These are phyloP conservation scores for Diaporthe batatas DNA, from an alignment of 2,329 filamentous ascomycete genomes.

Conservation along the genomic window DNA sequence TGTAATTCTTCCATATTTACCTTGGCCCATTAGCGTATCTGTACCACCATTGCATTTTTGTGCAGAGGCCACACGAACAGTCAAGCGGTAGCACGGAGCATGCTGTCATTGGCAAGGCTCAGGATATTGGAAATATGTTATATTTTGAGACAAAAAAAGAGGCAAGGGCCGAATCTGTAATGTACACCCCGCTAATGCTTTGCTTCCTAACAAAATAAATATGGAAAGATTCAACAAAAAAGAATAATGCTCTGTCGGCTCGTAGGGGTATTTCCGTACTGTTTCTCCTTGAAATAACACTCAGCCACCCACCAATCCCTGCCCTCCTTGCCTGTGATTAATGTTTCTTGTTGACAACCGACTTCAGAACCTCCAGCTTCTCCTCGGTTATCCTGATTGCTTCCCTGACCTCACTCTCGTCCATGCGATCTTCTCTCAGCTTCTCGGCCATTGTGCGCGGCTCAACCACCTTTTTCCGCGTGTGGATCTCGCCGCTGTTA, in stretches of 20 bases:
- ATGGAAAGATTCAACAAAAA: conserved; percentile 14
- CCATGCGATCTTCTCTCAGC: conserved; percentile 72
- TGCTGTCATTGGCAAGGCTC: not conserved
- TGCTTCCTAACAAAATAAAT: conserved; percentile 31
- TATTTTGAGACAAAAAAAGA: conserved; percentile 19
- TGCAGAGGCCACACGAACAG: too few species aligned
- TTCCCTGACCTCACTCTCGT: conserved; percentile 80
- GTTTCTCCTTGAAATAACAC: conserved; percentile 19
- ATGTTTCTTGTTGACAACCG: conserved; percentile 74
- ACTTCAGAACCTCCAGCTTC: conserved; percentile 81
- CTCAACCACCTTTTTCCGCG: conserved; percentile 65
- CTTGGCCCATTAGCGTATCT: not conserved
- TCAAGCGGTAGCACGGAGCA: not conserved
- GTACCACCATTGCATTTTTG: not conserved
- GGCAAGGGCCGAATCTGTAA: conserved; percentile 10
- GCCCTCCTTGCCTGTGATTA: conserved; percentile 32
- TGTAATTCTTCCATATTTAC: not conserved
- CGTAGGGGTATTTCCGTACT: conserved; percentile 37
- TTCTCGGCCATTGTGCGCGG: conserved; percentile 71
- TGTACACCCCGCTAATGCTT: conserved; percentile 40
- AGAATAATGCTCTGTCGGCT: conserved; percentile 23
- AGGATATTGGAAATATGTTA: not conserved
- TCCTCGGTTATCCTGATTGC: conserved; percentile 90
- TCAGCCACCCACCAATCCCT: conserved; percentile 1
- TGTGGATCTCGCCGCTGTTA: conserved; percentile 54